Evolutionary conservation across 768 basidiomycete genomes (phyloP).

Genomic region (Boletus rufocinnamomeus): DNA sequence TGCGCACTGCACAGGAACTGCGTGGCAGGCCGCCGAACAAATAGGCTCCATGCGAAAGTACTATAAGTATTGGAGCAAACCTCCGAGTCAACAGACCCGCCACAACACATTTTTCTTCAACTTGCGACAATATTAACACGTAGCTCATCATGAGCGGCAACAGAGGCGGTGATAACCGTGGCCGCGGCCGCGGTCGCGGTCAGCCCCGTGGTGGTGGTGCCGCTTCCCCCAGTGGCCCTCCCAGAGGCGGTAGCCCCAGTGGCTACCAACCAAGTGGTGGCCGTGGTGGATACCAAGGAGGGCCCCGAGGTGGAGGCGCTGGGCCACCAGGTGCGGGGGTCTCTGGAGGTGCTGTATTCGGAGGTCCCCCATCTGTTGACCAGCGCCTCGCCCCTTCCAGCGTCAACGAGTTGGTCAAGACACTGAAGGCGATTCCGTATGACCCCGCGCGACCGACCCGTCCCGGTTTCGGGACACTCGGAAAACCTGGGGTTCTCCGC

Average conservation of each 20-base stretch:
- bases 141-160: slow-evolving; percentile 14
- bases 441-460: slow-evolving; percentile 44
- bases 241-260: slow-evolving; percentile 4
- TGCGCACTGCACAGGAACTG: not conserved
- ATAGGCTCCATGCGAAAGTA: not conserved
- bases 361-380: slow-evolving; percentile 35
- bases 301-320: slow-evolving; percentile 27
- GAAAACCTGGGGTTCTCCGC: slow-evolving; percentile 43
- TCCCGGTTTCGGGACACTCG: slow-evolving; percentile 47
- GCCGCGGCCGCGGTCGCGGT: no score
- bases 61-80: slow-evolving; percentile 7
- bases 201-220: not conserved
- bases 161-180: slow-evolving; percentile 6
- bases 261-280: slow-evolving; percentile 4
- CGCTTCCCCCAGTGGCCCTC: not conserved
- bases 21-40: not conserved
- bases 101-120: not conserved
- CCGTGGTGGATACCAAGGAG: slow-evolving; percentile 12
- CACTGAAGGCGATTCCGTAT: slow-evolving; percentile 33
- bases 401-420: slow-evolving; percentile 27
- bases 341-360: slow-evolving; percentile 34
- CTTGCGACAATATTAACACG: not conserved
- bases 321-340: slow-evolving; percentile 31
- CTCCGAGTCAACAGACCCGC: not conserved
- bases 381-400: slow-evolving; percentile 31